Evolutionary conservation across 1,284 basidiomycete genomes (phyloP).

Genomic region (Trichosporon sp.): DNA sequence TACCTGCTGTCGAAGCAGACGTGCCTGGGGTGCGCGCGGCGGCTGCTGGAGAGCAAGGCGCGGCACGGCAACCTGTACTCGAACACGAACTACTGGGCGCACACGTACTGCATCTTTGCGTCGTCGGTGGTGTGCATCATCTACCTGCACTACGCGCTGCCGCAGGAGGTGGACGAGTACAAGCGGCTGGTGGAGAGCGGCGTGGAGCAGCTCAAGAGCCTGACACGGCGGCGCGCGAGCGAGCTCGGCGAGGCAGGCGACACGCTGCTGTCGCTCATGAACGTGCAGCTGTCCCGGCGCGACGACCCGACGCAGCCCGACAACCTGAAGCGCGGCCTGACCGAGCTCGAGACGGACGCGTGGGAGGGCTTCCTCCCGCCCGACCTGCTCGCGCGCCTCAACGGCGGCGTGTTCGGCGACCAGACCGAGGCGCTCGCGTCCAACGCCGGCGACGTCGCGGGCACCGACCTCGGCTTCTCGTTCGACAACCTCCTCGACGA

Average conservation of each 20-base stretch:
- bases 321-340: constrained; percentile 13
- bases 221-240: constrained; percentile 11
- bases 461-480: background rate
- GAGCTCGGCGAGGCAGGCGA: constrained; percentile 23
- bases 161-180: constrained; percentile 20
- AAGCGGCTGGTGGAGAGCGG: constrained; percentile 14
- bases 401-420: constrained; percentile 11
- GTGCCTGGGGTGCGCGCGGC: constrained; percentile 18
- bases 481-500: constrained; percentile 21
- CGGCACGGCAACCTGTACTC: constrained; percentile 4
- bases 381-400: constrained; percentile 16
- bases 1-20: constrained; percentile 23
- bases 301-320: constrained; percentile 6
- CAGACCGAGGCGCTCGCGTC: background rate
- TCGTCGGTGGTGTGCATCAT: constrained; percentile 19
- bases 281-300: constrained; percentile 18
- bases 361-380: constrained; percentile 24
- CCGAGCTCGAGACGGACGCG: constrained; percentile 12
- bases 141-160: constrained; percentile 20
- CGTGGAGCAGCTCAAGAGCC: constrained; percentile 16
- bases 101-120: constrained; percentile 22
- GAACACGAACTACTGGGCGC: constrained; percentile 21
- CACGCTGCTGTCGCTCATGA: constrained; percentile 17
- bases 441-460: background rate
- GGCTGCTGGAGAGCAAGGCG: constrained; percentile 9